These are phyloP conservation scores for Dendrocalamus sinicus DNA, from an alignment of 176 grass and related monocot genomes.

Conservation along the genomic window DNA sequence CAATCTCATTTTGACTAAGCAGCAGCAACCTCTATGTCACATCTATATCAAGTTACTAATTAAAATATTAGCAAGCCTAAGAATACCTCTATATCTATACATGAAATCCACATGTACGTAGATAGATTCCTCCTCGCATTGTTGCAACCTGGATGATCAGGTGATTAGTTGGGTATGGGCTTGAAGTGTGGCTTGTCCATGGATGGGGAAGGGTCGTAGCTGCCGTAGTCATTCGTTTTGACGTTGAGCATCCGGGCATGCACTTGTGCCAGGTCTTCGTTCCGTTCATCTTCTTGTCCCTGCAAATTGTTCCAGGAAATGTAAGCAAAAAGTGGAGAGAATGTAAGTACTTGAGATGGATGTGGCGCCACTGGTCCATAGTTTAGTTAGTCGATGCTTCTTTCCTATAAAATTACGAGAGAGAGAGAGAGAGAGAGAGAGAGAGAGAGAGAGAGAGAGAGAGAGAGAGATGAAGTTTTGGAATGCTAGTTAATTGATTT, in stretches of 20 bases:
- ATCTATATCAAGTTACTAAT: conserved; percentile 12
- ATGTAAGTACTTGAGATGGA: background rate
- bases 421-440: too few relatives aligned
- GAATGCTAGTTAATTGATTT: background rate
- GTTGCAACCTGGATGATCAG: background rate
- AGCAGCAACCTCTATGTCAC: conserved; percentile 5
- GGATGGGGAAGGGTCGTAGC: conserved; percentile 50
- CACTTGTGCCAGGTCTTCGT: conserved; percentile 12
- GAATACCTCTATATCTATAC: conserved; percentile 26
- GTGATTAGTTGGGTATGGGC: conserved; percentile 53
- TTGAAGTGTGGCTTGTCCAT: conserved; percentile 58
- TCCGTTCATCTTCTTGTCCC: conserved; percentile 21
- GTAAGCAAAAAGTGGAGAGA: conserved; percentile 16
- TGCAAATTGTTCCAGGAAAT: conserved; percentile 18
- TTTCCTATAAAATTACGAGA: too few relatives aligned
- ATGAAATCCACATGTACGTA: conserved; percentile 22
- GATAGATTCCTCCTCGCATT: background rate
- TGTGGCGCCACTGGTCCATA: background rate
- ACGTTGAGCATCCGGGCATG: conserved; percentile 42
- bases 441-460: background rate
- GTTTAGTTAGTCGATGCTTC: background rate
- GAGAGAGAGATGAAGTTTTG: background rate
- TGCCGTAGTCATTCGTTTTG: conserved; percentile 48
- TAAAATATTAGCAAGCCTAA: conserved; percentile 9
- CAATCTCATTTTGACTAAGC: background rate